Base-by-base conservation (phyloP, 768 basidiomycete genomes). In the Lactifluus rugatus region DNA sequence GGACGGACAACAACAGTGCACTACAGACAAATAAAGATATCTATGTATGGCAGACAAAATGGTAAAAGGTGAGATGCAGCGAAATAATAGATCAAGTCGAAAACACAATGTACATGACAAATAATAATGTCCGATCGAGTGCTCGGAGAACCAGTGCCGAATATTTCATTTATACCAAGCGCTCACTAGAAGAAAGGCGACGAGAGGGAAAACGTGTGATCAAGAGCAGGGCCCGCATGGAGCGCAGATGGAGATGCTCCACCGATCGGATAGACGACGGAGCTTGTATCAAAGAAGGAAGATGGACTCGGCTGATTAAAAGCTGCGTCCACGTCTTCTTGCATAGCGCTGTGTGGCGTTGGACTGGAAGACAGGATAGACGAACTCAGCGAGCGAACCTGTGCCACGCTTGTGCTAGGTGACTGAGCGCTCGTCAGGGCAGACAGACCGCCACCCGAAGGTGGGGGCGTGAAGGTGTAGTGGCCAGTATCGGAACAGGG, bases 21-120 rank as follows among this genome's bases (percentile, higher is more conserved):
- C 59, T 60, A 60, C 59, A 60, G 36, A 60, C 52, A 55, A 62
- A 62, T 62, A 62, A 62, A 47, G 59, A 62, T 62, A 62, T 62
- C 61, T 62, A 62, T 60, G 57, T 47, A 62, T 61, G 52, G 41
- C 50, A 61, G n/a, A 45, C 52, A 54, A 37, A 52, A 53, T 61
- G 49, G 37, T 21, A 39, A 52, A 13, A 53, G 21, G 48, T 60
- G 47, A 62, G 51, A 62, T 60, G 52, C 48, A 54, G 34, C 36
- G 10, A 39, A 55, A 51, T 21, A 42, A 39, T 44, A 54, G 48
- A 53, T 54, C 23, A 19, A 49, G 19, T 26, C 37, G 37, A 52
- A 50, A 31, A 44, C 39, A 36, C 47, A 31, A 16, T 34, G 23
- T 50, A 51, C 45, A 36, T n/a, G n/a, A n/a, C n/a, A 55, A 55